Evolutionary conservation across 2,329 filamentous ascomycete species (phyloP), one percentile per base, ranked within the genome.

Genomic region (Aureobasidium lini): DNA sequence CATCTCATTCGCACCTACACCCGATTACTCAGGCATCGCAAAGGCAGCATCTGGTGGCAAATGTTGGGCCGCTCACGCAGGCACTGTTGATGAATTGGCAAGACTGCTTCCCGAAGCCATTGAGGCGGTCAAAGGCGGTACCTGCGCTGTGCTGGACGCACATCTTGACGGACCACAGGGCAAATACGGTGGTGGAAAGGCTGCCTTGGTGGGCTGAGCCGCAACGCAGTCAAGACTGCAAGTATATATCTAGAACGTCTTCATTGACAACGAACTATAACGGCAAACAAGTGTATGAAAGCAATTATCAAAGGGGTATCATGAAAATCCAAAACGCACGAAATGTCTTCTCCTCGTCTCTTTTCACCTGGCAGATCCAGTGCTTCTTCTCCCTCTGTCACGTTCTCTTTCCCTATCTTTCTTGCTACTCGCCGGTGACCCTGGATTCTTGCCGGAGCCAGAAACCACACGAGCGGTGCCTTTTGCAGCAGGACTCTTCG

Each of bases 11-110:
- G 79, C 77, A 1, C 85, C 85, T 0, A 82, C 82, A 0, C 85
- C 85, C 0, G 85, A 88, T 63, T 88, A 87, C 66, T 75, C 83
- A 0, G 85, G 85, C 0, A 87, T 88, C 62, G 85, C 85, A 0
- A 84, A 82, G 69, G 85, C 85, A 6, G 84, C 85, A 0, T 78
- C 80, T 0, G 84, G 84, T 6, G 84, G 84, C 0, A 75, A 83
- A 54, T 67, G 84, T 2, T 87, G 84, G 81, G 83, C 84, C 4
- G 83, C 76, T 6, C 76, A 79, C 61, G 84, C 84, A 1, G 76
- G 78, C 1, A 84, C 78, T 5, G 79, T 79, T 1, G 76, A 77
- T 4, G 81, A 87, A 42, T 66, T 88, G 52, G 74, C 77, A 1
- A 76, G 72, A 59, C 66, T 81, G 50, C 68, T 87, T 52, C 79